Evolutionary conservation across 495 filamentous ascomycete species (phyloP).

Genomic region (Cercophora newfieldiana): DNA sequence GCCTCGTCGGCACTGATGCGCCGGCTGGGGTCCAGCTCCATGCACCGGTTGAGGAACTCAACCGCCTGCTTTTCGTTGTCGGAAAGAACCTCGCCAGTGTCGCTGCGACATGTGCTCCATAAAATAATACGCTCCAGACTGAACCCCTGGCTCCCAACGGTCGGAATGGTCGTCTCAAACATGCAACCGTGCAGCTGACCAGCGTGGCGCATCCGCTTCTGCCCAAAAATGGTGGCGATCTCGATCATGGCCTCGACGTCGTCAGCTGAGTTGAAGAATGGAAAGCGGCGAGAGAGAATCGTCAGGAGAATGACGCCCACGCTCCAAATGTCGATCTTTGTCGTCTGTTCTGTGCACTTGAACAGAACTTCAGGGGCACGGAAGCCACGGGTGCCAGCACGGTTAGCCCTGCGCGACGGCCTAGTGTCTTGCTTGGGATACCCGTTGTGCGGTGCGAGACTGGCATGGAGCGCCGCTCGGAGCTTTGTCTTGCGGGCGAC

Average conservation of each 20-base stretch:
- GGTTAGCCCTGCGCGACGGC: slow-evolving; percentile 85
- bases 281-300: slow-evolving; percentile 84
- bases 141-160: slow-evolving; percentile 80
- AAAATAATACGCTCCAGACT: slow-evolving; percentile 88
- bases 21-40: slow-evolving; percentile 69
- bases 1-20: slow-evolving; percentile 74
- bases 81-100: slow-evolving; percentile 48
- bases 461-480: slow-evolving; percentile 41
- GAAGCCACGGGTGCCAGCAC: slow-evolving; percentile 95
- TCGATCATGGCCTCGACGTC: slow-evolving; percentile 97
- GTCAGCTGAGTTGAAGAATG: slow-evolving; percentile 96
- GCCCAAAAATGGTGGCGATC: slow-evolving; percentile 93
- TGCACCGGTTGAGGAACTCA: slow-evolving; percentile 63
- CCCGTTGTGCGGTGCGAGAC: slow-evolving; percentile 56
- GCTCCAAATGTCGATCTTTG: slow-evolving; percentile 96
- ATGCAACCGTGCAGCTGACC: slow-evolving; percentile 79
- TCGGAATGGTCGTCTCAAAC: slow-evolving; percentile 89
- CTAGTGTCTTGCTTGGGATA: slow-evolving; percentile 86
- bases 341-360: slow-evolving; percentile 96
- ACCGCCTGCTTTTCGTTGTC: slow-evolving; percentile 65
- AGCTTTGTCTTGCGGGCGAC: slow-evolving; percentile 41
- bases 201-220: slow-evolving; percentile 73
- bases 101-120: slow-evolving; percentile 74
- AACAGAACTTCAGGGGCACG: slow-evolving; percentile 94
- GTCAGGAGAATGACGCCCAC: slow-evolving; percentile 92